Percentiles rank a stretch among this genome's conserved stretches.
These are phyloP conservation scores for Fusarium domesticum DNA, from an alignment of 2,329 filamentous ascomycete genomes.

Conservation along the genomic window DNA sequence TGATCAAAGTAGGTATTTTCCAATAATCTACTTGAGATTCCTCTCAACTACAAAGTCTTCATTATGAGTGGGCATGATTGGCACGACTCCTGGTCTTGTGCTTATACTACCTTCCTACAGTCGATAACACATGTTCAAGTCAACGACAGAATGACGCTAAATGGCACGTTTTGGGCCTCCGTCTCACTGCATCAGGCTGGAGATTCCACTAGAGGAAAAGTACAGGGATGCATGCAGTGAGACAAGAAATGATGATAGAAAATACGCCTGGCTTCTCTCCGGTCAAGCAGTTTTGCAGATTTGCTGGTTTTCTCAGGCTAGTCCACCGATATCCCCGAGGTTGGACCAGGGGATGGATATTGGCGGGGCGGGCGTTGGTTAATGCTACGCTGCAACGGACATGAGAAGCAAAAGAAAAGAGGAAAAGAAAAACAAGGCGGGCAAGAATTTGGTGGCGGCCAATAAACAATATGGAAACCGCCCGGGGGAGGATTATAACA, in stretches of 20 bases:
- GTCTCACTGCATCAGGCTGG: neutral
- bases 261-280: neutral
- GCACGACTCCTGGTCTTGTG: neutral
- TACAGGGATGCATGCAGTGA: neutral
- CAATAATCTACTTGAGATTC: constrained; percentile 13
- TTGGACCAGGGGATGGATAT: constrained; percentile 9
- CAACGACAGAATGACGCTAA: neutral
- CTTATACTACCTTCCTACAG: no score
- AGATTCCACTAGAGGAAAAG: neutral
- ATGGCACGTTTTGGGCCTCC: neutral
- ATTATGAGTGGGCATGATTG: neutral
- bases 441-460: constrained; percentile 16
- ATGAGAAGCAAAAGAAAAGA: constrained; percentile 7
- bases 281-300: neutral
- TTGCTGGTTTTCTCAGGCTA: constrained; percentile 2
- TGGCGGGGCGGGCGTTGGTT: constrained; percentile 9
- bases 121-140: neutral
- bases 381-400: constrained; percentile 12
- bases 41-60: no score
- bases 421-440: constrained; percentile 20
- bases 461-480: constrained; percentile 15
- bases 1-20: constrained; percentile 12
- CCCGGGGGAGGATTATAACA: constrained; percentile 5
- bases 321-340: constrained; percentile 9
- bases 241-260: neutral